These are phyloP conservation scores for Hyphodiscus hymeniophilus DNA, from an alignment of 495 filamentous ascomycete genomes.

Conservation along the genomic window DNA sequence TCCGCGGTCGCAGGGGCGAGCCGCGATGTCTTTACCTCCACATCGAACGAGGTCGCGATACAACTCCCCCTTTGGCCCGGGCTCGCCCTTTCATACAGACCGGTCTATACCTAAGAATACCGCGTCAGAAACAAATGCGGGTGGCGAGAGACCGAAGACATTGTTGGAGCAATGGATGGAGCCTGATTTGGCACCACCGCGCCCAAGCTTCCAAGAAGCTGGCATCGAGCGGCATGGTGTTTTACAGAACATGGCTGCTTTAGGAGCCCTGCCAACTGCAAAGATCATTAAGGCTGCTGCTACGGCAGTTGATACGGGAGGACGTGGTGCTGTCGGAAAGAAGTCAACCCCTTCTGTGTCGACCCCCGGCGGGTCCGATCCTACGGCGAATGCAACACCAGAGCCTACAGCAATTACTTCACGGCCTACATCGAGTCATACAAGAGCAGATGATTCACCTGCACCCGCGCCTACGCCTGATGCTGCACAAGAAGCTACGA, in stretches of 20 bases:
- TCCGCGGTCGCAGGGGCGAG: slow-evolving; percentile 22
- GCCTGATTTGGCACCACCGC: slow-evolving; percentile 54
- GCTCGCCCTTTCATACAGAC: too few relatives aligned
- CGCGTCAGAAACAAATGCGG: not conserved
- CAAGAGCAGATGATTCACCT: slow-evolving; percentile 4
- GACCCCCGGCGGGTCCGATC: slow-evolving; percentile 12
- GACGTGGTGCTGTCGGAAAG: not conserved
- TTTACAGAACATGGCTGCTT: slow-evolving; percentile 59
- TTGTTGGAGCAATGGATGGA: slow-evolving; percentile 60
- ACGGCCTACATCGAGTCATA: not conserved
- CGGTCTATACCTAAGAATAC: slow-evolving; percentile 29
- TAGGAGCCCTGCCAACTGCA: slow-evolving; percentile 52
- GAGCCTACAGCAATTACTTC: slow-evolving; percentile 6
- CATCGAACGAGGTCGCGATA: slow-evolving; percentile 15
- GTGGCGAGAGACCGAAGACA: slow-evolving; percentile 22
- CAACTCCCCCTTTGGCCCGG: slow-evolving; percentile 45
- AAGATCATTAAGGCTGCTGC: slow-evolving; percentile 16
- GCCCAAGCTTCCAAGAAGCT: slow-evolving; percentile 62
- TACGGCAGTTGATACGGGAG: slow-evolving; percentile 2
- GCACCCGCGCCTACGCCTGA: slow-evolving; percentile 3
- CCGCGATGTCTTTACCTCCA: slow-evolving; percentile 7
- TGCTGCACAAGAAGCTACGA: not conserved
- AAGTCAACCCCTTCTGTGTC: slow-evolving; percentile 6
- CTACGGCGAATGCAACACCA: slow-evolving; percentile 12
- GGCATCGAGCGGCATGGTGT: slow-evolving; percentile 55